phyloP scores from a whole-genome alignment of 805 yeast genomes.

The Grigorovia yakushimaensis region DNA sequence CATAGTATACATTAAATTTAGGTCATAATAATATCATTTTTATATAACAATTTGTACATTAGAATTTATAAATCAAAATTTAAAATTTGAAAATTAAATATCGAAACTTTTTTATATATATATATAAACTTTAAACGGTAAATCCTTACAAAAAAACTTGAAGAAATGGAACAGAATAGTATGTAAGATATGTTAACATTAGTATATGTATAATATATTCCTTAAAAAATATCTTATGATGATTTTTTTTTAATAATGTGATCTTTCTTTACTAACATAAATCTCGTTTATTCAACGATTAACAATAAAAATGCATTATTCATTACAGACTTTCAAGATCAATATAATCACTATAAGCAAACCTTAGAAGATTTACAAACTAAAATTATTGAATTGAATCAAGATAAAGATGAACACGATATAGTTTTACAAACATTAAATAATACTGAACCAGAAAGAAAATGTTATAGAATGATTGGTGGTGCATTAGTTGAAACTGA shows the following conservation, averaged over 20 bases:
- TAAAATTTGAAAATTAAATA: too few relatives aligned
- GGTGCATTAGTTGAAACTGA: conserved; percentile 80
- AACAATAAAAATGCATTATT: not conserved
- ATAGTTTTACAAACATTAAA: conserved; percentile 52
- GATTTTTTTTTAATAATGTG: not conserved
- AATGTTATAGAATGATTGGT: conserved; percentile 89
- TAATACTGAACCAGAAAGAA: conserved; percentile 48
- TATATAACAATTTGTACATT: too few relatives aligned
- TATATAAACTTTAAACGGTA: too few relatives aligned
- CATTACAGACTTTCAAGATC: conserved; percentile 33
- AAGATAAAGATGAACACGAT: conserved; percentile 39
- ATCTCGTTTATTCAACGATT: too few relatives aligned
- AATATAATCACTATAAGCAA: conserved; percentile 43
- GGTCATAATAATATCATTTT: too few relatives aligned
- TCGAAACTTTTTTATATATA: too few relatives aligned
- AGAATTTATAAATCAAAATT: too few relatives aligned
- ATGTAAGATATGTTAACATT: not conserved
- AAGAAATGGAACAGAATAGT: not conserved
- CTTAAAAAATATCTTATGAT: not conserved
- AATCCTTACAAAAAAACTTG: too few relatives aligned
- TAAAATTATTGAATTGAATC: conserved; percentile 39
- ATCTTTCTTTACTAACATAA: too few relatives aligned
- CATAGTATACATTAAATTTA: too few relatives aligned
- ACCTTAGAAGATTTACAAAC: conserved; percentile 37
- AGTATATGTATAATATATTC: not conserved